phyloP scores from a whole-genome alignment of 2,329 filamentous ascomycete genomes.

The Beauveria varroae region DNA sequence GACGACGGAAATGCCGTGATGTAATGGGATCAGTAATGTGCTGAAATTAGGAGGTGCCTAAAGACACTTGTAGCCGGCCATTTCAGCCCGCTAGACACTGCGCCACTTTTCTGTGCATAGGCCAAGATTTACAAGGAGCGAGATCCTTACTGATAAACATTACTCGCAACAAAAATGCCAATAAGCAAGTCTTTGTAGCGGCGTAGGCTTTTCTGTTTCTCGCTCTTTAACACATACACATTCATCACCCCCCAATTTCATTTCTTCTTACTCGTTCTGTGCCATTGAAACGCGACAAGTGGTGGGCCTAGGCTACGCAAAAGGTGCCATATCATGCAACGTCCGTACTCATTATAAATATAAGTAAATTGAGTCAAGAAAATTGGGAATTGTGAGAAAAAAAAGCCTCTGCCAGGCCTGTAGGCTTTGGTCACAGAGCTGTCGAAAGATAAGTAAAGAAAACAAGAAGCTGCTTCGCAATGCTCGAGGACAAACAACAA shows the following conservation, averaged over 20 bases:
- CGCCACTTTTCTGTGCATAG: constrained; percentile 3
- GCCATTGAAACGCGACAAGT: too few species aligned
- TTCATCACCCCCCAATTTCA: too few species aligned
- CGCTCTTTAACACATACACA: too few species aligned
- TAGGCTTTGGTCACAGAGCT: not conserved
- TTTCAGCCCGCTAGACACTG: constrained; percentile 1
- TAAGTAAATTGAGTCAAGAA: not conserved
- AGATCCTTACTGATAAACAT: too few species aligned
- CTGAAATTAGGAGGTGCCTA: not conserved
- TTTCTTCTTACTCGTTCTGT: too few species aligned
- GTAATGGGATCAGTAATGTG: not conserved
- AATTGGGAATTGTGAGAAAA: not conserved
- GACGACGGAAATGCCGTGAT: not conserved
- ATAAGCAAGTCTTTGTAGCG: not conserved
- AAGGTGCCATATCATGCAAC: not conserved
- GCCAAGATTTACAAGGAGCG: not conserved
- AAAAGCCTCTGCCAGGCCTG: not conserved
- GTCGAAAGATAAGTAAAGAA: not conserved
- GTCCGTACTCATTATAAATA: not conserved
- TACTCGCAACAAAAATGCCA: not conserved
- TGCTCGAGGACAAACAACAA: constrained; percentile 3
- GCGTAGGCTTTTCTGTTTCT: too few species aligned
- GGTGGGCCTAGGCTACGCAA: not conserved
- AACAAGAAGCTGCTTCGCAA: constrained; percentile 1
- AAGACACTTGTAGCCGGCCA: not conserved